Conservation (phyloP, 106 monocot genomes). For the Apostasia shenzhenica region DNA sequence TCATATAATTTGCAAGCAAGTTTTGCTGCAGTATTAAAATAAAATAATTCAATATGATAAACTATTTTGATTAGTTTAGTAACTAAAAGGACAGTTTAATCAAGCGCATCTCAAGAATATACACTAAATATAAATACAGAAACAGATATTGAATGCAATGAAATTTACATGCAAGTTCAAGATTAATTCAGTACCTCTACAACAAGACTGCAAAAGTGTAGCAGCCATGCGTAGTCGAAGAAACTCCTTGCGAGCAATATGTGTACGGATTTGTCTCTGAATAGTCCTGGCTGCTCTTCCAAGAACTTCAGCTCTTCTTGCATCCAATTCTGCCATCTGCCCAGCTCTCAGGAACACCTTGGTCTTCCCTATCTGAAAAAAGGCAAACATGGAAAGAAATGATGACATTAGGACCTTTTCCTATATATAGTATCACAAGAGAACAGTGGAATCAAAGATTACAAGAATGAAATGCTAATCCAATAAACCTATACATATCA, state of each 20-base stretch:
- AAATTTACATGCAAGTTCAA: background rate
- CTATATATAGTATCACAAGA: too few species aligned
- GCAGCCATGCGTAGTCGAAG: conserved; percentile 45
- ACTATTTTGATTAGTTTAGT: conserved; percentile 3
- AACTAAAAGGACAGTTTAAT: background rate
- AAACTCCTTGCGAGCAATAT: conserved; percentile 69
- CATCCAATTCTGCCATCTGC: conserved; percentile 93
- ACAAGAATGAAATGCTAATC: too few species aligned
- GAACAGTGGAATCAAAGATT: too few species aligned
- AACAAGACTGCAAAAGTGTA: conserved; percentile 57
- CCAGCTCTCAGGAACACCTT: conserved; percentile 94
- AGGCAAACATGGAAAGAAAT: background rate
- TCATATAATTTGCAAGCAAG: conserved; percentile 71
- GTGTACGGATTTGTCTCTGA: conserved; percentile 75
- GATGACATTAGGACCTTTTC: too few species aligned
- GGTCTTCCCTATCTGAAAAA: conserved; percentile 66
- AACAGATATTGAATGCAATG: background rate
- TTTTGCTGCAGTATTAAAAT: conserved; percentile 34
- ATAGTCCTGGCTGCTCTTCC: conserved; percentile 72
- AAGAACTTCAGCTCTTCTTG: conserved; percentile 73
- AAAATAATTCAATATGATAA: background rate
- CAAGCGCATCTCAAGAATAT: background rate
- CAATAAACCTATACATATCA: too few species aligned
- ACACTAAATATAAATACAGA: background rate
- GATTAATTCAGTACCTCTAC: conserved; percentile 49